These are phyloP conservation scores for Xylaria sp. DNA, from an alignment of 2,329 filamentous ascomycete species.

Conservation along the genomic window DNA sequence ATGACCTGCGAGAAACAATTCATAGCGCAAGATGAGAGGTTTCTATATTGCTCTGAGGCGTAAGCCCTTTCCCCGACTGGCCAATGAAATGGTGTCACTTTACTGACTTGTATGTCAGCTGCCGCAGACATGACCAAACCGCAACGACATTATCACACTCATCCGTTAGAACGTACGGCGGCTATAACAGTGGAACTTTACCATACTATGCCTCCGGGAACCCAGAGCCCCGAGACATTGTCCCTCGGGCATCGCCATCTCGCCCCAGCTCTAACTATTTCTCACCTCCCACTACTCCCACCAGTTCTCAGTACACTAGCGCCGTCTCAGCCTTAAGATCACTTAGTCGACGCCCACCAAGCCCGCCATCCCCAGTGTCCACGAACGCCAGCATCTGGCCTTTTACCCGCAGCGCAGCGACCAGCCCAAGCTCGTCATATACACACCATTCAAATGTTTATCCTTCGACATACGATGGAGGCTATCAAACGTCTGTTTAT, in stretches of 20 bases:
- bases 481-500: constrained; percentile 53
- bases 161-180: constrained; percentile 48
- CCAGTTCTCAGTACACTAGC: constrained; percentile 58
- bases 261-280: constrained; percentile 66
- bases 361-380: constrained; percentile 64
- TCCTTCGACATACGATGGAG: constrained; percentile 64
- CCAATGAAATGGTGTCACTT: constrained; percentile 38
- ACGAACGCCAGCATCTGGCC: constrained; percentile 62
- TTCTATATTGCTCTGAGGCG: constrained; percentile 72
- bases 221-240: constrained; percentile 68
- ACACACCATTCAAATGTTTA: constrained; percentile 56
- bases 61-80: constrained; percentile 53
- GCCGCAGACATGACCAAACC: constrained; percentile 64
- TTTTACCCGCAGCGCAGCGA: constrained; percentile 61
- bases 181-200: constrained; percentile 50
- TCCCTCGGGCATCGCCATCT: constrained; percentile 71
- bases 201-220: constrained; percentile 58
- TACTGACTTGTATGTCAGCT: constrained; percentile 53
- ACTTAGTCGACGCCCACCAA: constrained; percentile 63
- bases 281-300: constrained; percentile 63
- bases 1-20: constrained; percentile 76
- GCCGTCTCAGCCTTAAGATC: constrained; percentile 67
- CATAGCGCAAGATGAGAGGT: constrained; percentile 65
- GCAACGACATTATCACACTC: constrained; percentile 46
- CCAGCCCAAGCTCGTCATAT: constrained; percentile 65